Percentiles rank a stretch among this genome's conserved stretches.
Evolutionary conservation across 805 yeast genomes (phyloP).

Genomic region (Wickerhamomyces chaumierensis): DNA sequence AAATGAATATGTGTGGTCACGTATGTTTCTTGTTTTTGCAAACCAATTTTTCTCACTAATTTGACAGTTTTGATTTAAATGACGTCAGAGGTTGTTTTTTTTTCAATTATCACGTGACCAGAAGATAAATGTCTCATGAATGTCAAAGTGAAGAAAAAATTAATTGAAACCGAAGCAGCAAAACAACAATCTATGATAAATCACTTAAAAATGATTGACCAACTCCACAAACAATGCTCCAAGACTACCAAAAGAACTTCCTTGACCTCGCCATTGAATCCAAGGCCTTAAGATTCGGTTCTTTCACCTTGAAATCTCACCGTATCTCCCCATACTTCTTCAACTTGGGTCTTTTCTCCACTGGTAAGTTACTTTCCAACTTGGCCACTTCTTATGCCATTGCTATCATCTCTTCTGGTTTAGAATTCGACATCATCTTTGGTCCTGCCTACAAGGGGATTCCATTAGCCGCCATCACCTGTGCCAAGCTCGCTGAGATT

Average conservation of each 20-base stretch:
- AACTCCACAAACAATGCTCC: conserved; percentile 12
- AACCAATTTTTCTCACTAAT: too few relatives aligned
- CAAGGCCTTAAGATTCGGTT: conserved; percentile 78
- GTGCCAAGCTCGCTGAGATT: conserved; percentile 83
- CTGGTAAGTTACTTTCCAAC: conserved; percentile 68
- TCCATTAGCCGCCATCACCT: conserved; percentile 87
- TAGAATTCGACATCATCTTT: conserved; percentile 82
- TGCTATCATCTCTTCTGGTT: conserved; percentile 69
- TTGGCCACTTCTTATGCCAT: conserved; percentile 84
- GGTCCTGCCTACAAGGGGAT: conserved; percentile 99
- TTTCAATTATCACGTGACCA: too few relatives aligned
- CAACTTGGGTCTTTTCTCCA: conserved; percentile 82
- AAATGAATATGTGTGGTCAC: too few relatives aligned
- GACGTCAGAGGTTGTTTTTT: too few relatives aligned
- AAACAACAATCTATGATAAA: too few relatives aligned
- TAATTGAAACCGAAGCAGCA: too few relatives aligned
- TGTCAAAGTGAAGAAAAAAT: too few relatives aligned
- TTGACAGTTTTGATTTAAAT: too few relatives aligned
- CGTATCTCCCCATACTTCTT: conserved; percentile 93
- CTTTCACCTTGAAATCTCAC: conserved; percentile 85
- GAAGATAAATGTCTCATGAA: too few relatives aligned
- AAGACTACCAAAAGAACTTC: conserved; percentile 52
- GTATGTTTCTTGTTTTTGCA: too few relatives aligned
- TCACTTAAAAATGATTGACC: too few relatives aligned
- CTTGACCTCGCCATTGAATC: conserved; percentile 74